A percentile compares a stretch with the other conserved stretches of the same genome.
Evolutionary conservation across 495 filamentous ascomycete genomes (phyloP).

Genomic region (Hypoxylon subgilvum): DNA sequence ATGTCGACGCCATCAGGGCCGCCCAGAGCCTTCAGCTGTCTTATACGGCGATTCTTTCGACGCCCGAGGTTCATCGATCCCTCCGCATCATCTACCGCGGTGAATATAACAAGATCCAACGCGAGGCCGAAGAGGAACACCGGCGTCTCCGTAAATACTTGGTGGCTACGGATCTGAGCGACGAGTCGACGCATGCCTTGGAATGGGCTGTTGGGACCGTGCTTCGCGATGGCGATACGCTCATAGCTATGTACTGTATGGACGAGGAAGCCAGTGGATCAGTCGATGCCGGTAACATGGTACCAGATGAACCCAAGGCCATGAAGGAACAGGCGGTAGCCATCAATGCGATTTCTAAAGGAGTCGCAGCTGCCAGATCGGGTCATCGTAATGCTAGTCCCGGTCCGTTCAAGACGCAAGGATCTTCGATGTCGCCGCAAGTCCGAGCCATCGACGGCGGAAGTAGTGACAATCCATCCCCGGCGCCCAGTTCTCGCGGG

Average conservation of each 20-base stretch:
- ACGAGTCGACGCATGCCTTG: constrained; percentile 89
- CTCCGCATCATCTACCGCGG: constrained; percentile 89
- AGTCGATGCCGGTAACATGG: constrained; percentile 36
- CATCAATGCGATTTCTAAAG: constrained; percentile 49
- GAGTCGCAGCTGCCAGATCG: constrained; percentile 39
- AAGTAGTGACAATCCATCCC: constrained; percentile 45
- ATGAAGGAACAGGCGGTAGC: constrained; percentile 75
- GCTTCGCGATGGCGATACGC: constrained; percentile 91
- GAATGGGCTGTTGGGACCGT: constrained; percentile 98
- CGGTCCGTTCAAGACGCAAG: constrained; percentile 36
- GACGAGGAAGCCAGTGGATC: constrained; percentile 78
- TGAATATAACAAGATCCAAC: constrained; percentile 73
- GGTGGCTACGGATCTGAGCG: constrained; percentile 89
- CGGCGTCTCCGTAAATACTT: constrained; percentile 84
- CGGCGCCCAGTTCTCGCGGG: constrained; percentile 49
- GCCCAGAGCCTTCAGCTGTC: constrained; percentile 83
- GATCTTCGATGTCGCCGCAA: constrained; percentile 40
- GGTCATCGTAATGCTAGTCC: constrained; percentile 42
- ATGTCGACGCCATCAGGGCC: constrained; percentile 79
- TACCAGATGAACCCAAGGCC: constrained; percentile 60
- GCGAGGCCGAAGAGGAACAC: constrained; percentile 75
- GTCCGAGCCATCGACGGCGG: constrained; percentile 30
- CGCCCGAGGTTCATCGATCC: constrained; percentile 75
- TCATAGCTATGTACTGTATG: constrained; percentile 88
- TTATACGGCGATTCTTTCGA: constrained; percentile 77